These are phyloP conservation scores for Xylaria intraflava DNA, from an alignment of 495 filamentous ascomycete genomes.

Conservation along the genomic window DNA sequence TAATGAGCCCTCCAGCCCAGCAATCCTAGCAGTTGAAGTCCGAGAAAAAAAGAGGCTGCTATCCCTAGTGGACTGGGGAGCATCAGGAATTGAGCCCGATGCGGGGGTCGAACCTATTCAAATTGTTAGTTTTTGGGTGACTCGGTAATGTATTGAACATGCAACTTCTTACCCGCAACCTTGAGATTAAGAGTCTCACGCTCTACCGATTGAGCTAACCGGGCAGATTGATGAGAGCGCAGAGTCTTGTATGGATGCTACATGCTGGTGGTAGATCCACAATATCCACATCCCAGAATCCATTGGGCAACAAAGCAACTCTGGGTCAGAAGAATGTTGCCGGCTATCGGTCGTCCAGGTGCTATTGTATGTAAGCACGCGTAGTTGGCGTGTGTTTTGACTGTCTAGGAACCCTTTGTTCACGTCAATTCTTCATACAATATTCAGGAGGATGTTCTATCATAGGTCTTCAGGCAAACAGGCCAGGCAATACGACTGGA, in stretches of 20 bases:
- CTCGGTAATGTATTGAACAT: not conserved
- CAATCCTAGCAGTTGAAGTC: not conserved
- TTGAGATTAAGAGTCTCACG: slow-evolving; percentile 79
- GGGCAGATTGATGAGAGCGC: slow-evolving; percentile 15
- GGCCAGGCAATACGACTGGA: too few species aligned
- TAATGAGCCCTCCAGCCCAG: not conserved
- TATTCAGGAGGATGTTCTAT: too few species aligned
- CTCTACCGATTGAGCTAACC: slow-evolving; percentile 80
- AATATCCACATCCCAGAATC: not conserved
- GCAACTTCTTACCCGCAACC: slow-evolving; percentile 46
- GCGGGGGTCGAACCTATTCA: slow-evolving; percentile 40
- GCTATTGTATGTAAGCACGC: too few species aligned
- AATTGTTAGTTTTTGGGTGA: not conserved
- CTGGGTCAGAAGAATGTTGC: too few species aligned
- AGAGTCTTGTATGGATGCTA: not conserved
- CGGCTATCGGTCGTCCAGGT: too few species aligned
- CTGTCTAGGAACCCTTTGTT: too few species aligned
- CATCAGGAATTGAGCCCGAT: slow-evolving; percentile 37
- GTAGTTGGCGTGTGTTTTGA: too few species aligned
- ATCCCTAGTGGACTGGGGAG: slow-evolving; percentile 6
- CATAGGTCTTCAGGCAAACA: too few species aligned
- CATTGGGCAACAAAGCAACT: too few species aligned
- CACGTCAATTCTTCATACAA: too few species aligned
- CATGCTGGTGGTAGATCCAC: not conserved
- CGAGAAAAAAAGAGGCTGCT: slow-evolving; percentile 3